Evolutionary conservation across 306 rosid genomes (phyloP), one percentile per base, ranked within the genome.

Genomic region (Glycyrrhiza uralensis): DNA sequence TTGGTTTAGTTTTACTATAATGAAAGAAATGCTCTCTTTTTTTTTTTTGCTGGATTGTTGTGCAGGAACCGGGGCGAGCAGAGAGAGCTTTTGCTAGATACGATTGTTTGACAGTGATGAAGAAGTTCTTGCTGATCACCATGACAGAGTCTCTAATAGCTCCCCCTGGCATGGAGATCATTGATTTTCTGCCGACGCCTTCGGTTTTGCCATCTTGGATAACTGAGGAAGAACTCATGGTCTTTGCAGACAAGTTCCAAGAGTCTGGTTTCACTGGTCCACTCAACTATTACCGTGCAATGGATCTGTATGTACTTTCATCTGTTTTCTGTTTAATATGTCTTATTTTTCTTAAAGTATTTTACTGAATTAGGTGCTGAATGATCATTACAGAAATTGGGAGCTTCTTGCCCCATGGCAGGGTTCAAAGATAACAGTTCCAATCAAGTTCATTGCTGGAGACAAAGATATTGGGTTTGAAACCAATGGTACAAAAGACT

Each of bases 221-320:
- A 56, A 85, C 87, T 4, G 92, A 89, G 50, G 92, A 89, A 65
- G 98, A 89, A 20, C 85, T 88, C 64, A 76, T 10, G 55, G 88
- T 86, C 62, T 85, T 71, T 63, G 89, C 97, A 6, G 96, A 92
- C 51, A 86, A 85, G 44, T 89, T 84, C 44, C 89, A 83, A 69
- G 96, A 89, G 73, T 86, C 94, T 39, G 92, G 97, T 69, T 92
- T 92, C 80, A 85, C 92, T 7, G 90, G 96, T 35, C 84, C 95
- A 19, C 78, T 92, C 74, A 92, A 92, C 79, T 86, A 87, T 63
- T 92, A 82, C 67, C 91, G 92, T 10, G 88, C 95, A 36, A 76
- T 85, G 87, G 89, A 89, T 77, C 44, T 85, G 96, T 92, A 47
- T 85, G 89, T 84, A 28, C 36, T 12, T 32, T 15, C 0, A n/a